Evolutionary conservation across 345 rosid genomes (phyloP).

Genomic region (Xanthoceras sorbifolium): DNA sequence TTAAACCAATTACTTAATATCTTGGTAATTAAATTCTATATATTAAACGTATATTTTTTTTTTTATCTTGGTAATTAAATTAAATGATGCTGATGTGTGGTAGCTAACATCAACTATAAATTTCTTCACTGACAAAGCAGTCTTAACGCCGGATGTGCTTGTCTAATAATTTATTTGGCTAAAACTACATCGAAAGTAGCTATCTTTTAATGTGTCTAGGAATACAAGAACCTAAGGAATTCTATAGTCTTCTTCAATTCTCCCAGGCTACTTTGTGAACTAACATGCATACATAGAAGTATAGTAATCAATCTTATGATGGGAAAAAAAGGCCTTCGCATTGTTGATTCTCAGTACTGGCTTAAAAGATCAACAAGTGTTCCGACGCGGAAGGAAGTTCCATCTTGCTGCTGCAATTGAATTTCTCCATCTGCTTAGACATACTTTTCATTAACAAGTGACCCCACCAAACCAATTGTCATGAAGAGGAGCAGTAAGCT

Average conservation of each 20-base stretch:
- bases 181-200: conserved; percentile 44
- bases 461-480: conserved; percentile 39
- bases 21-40: neutral
- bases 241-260: conserved; percentile 46
- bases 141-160: conserved; percentile 31
- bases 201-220: conserved; percentile 49
- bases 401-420: conserved; percentile 26
- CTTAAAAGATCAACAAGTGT: conserved; percentile 25
- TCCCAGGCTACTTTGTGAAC: conserved; percentile 38
- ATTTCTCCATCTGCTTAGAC: conserved; percentile 28
- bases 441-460: conserved; percentile 46
- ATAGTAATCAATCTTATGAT: conserved; percentile 38
- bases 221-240: conserved; percentile 50
- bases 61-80: neutral
- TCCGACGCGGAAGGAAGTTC: conserved; percentile 33
- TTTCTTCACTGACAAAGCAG: conserved; percentile 24
- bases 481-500: conserved; percentile 44
- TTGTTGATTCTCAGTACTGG: conserved; percentile 34
- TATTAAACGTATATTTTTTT: too few species aligned
- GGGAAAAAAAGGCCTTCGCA: conserved; percentile 29
- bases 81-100: conserved; percentile 21
- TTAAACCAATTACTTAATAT: neutral
- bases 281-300: conserved; percentile 41
- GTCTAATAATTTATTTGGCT: conserved; percentile 51
- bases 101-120: conserved; percentile 28